Percentiles rank a stretch among this genome's conserved stretches.
These are phyloP conservation scores for Colletotrichum destructivum DNA, from an alignment of 2,329 filamentous ascomycete genomes.

Conservation along the genomic window DNA sequence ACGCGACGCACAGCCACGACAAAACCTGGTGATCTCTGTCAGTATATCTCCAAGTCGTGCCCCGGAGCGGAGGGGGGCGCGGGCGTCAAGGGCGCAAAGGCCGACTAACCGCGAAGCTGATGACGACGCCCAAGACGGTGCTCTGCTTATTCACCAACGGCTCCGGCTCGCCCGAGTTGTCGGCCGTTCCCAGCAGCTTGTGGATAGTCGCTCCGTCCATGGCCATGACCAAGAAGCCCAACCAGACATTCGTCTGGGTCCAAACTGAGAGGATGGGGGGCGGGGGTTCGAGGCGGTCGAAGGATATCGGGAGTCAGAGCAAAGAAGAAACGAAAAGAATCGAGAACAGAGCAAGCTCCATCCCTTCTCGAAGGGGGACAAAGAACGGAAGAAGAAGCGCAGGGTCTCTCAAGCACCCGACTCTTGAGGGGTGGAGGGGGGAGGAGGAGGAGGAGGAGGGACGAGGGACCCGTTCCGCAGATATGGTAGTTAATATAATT, in stretches of 20 bases:
- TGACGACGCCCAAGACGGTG: slow-evolving; percentile 50
- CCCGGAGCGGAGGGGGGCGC: too few species aligned
- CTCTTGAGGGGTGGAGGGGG: too few species aligned
- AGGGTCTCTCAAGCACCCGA: background rate
- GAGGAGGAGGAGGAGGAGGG: too few species aligned
- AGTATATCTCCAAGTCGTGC: background rate
- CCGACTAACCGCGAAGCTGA: slow-evolving; percentile 48
- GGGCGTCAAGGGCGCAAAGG: too few species aligned
- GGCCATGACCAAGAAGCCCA: background rate
- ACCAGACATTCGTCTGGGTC: slow-evolving; percentile 4
- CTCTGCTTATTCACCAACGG: slow-evolving; percentile 48
- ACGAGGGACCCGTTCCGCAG: background rate
- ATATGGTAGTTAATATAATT: background rate
- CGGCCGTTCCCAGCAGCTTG: slow-evolving; percentile 19
- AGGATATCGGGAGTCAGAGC: slow-evolving; percentile 1
- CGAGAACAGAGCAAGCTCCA: slow-evolving; percentile 27
- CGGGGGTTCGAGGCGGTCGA: background rate
- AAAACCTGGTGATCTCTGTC: slow-evolving; percentile 44
- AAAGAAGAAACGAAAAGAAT: background rate
- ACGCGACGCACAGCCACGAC: slow-evolving; percentile 49
- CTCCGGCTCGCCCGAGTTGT: slow-evolving; percentile 48
- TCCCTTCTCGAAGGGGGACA: slow-evolving; percentile 11
- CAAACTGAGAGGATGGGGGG: background rate
- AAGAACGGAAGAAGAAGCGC: slow-evolving; percentile 3
- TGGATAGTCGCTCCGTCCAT: slow-evolving; percentile 34